Percentiles rank a stretch among this genome's conserved stretches.
These are phyloP conservation scores for Brassica hybrid DNA, from an alignment of 441 rosid genomes.

Conservation along the genomic window DNA sequence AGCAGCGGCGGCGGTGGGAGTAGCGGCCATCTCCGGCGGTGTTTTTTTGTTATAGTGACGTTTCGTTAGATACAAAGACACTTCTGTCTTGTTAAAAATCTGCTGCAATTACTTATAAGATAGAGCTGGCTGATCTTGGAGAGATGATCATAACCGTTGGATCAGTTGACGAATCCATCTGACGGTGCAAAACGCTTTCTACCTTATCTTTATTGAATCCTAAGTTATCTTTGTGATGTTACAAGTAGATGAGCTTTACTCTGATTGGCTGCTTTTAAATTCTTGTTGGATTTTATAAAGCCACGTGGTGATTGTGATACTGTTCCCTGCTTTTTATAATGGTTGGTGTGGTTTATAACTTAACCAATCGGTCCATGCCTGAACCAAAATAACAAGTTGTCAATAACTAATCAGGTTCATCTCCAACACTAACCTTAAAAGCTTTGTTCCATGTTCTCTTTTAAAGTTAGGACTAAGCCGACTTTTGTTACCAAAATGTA, in stretches of 20 bases:
- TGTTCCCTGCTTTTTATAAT: neutral
- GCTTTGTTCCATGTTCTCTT: neutral
- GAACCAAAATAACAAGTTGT: no score
- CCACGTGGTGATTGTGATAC: neutral
- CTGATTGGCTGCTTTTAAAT: neutral
- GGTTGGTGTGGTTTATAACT: neutral
- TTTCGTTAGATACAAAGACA: no score
- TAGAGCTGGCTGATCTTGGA: slow-evolving; percentile 7
- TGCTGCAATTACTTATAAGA: neutral
- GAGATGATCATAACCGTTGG: slow-evolving; percentile 51
- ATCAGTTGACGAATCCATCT: slow-evolving; percentile 74
- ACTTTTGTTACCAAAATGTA: neutral
- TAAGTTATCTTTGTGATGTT: slow-evolving; percentile 48
- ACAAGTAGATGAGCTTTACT: neutral
- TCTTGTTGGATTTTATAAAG: neutral
- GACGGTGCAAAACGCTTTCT: slow-evolving; percentile 44
- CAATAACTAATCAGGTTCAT: no score
- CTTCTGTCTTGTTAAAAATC: neutral
- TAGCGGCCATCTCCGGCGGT: no score
- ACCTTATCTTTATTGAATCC: slow-evolving; percentile 65
- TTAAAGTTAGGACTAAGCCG: no score
- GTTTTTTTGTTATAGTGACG: no score
- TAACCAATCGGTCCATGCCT: slow-evolving; percentile 1
- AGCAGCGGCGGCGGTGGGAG: slow-evolving; percentile 70
- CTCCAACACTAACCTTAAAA: neutral